These are phyloP conservation scores for Penicillium sp. DNA, from an alignment of 2,329 filamentous ascomycete species.

Conservation along the genomic window DNA sequence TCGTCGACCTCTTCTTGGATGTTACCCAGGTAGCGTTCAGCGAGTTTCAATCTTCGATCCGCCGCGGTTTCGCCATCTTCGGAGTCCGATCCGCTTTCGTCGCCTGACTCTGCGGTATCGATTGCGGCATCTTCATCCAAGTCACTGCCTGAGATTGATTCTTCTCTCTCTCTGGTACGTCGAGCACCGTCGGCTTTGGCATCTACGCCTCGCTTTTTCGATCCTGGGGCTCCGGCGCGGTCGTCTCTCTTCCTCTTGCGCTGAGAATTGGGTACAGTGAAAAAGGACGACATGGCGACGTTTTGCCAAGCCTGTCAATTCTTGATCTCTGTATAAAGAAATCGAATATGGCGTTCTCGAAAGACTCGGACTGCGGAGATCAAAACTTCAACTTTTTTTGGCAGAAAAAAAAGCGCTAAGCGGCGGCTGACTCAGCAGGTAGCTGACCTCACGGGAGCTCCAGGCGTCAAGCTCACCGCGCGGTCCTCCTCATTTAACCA, in stretches of 20 bases:
- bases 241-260: slow-evolving; percentile 82
- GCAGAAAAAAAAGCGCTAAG: slow-evolving; percentile 32
- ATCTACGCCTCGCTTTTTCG: slow-evolving; percentile 47
- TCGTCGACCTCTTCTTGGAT: slow-evolving; percentile 80
- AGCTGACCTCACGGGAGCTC: slow-evolving; percentile 35
- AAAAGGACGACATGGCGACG: slow-evolving; percentile 82
- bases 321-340: slow-evolving; percentile 8
- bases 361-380: slow-evolving; percentile 17
- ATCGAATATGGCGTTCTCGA: slow-evolving; percentile 12
- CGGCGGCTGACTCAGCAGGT: slow-evolving; percentile 35
- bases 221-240: slow-evolving; percentile 40
- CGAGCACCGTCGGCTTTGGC: slow-evolving; percentile 38
- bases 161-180: slow-evolving; percentile 56
- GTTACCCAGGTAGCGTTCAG: slow-evolving; percentile 90
- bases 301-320: slow-evolving; percentile 5
- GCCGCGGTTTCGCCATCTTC: slow-evolving; percentile 81
- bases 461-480: slow-evolving; percentile 45
- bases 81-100: slow-evolving; percentile 63
- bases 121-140: slow-evolving; percentile 55
- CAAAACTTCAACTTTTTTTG: slow-evolving; percentile 37
- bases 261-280: slow-evolving; percentile 80
- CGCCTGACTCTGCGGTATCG: slow-evolving; percentile 48
- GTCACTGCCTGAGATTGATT: slow-evolving; percentile 86
- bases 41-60: slow-evolving; percentile 79
- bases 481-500: slow-evolving; percentile 30